phyloP scores from a whole-genome alignment of 805 yeast species.

The Scheffersomyces stipitis region DNA sequence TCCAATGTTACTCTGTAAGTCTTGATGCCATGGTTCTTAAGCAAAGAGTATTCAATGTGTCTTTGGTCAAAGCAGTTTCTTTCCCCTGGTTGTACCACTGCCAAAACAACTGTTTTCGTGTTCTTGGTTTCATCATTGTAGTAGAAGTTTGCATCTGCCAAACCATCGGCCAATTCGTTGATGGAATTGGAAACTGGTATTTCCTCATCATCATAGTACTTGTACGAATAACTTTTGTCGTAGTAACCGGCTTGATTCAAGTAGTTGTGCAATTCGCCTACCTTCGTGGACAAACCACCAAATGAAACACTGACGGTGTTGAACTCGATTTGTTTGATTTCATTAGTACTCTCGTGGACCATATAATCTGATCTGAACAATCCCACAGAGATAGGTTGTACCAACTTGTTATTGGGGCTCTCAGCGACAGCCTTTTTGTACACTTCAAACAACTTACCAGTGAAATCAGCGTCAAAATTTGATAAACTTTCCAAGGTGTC shows the following conservation, averaged over 20 bases:
- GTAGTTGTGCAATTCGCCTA: slow-evolving; percentile 71
- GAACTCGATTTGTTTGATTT: slow-evolving; percentile 91
- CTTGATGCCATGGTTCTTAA: slow-evolving; percentile 54
- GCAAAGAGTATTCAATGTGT: slow-evolving; percentile 69
- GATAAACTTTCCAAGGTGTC: slow-evolving; percentile 55
- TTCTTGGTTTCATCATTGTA: slow-evolving; percentile 44
- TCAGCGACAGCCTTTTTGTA: slow-evolving; percentile 48
- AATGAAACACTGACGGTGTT: slow-evolving; percentile 95
- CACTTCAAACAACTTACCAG: slow-evolving; percentile 71
- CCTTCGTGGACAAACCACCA: slow-evolving; percentile 84
- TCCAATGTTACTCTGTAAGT: slow-evolving; percentile 68
- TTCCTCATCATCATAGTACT: slow-evolving; percentile 45
- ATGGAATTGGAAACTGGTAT: slow-evolving; percentile 72
- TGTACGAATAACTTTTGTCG: slow-evolving; percentile 34
- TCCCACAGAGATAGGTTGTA: slow-evolving; percentile 74
- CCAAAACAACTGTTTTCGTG: slow-evolving; percentile 53
- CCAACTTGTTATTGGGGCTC: slow-evolving; percentile 40
- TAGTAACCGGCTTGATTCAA: slow-evolving; percentile 62
- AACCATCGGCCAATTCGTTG: slow-evolving; percentile 60
- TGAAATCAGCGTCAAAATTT: slow-evolving; percentile 68
- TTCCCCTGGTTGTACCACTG: slow-evolving; percentile 83
- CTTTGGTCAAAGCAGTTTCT: slow-evolving; percentile 92
- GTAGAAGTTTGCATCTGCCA: slow-evolving; percentile 61
- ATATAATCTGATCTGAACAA: slow-evolving; percentile 90
- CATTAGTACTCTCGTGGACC: slow-evolving; percentile 42